A percentile compares a stretch with the other conserved stretches of the same genome.
Evolutionary conservation across 257 asterid genomes (phyloP).

Genomic region (Capsicum rhomboideum): DNA sequence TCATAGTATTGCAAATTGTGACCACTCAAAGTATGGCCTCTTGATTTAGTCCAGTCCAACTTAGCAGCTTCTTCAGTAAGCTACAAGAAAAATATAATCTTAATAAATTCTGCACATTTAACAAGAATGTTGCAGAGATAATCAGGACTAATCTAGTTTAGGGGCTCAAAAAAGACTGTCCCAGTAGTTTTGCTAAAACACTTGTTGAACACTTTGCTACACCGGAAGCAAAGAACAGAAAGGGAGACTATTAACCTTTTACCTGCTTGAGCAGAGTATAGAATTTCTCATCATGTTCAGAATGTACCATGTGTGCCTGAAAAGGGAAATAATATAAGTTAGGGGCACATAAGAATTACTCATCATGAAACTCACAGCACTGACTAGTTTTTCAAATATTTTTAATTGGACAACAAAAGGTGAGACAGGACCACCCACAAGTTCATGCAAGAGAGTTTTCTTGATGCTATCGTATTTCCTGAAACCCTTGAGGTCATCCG

Average conservation of each 20-base stretch:
- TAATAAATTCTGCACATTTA: background rate
- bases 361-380: background rate
- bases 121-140: background rate
- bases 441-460: conserved; percentile 89
- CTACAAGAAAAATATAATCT: conserved; percentile 30
- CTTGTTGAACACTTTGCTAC: background rate
- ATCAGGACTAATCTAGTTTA: background rate
- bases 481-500: conserved; percentile 93
- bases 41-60: conserved; percentile 87
- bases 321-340: conserved; percentile 1
- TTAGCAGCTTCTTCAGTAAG: conserved; percentile 73
- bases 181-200: background rate
- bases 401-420: background rate
- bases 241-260: conserved; percentile 3
- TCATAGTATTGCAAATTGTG: conserved; percentile 24
- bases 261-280: conserved; percentile 77
- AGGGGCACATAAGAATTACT: background rate
- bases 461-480: conserved; percentile 81
- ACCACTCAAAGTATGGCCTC: conserved; percentile 56
- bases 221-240: background rate
- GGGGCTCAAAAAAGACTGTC: background rate
- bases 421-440: conserved; percentile 31
- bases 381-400: background rate
- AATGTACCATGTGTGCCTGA: conserved; percentile 88
- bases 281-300: conserved; percentile 81